Base-by-base conservation (phyloP, 1,284 basidiomycete species). In the Ustilago esculenta region DNA sequence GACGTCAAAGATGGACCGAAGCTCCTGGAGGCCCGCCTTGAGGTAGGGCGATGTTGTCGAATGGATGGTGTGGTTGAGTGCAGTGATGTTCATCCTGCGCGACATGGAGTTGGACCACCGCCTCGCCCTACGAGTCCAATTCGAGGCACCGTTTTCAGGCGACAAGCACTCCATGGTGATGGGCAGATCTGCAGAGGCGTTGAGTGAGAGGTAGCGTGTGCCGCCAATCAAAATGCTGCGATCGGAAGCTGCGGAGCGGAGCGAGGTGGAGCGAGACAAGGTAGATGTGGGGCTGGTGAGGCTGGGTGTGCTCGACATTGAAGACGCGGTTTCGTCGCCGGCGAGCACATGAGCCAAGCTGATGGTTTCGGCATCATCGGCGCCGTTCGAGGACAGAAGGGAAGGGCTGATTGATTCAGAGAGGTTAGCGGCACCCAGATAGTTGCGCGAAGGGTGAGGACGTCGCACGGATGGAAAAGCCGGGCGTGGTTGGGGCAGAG, bases 1-100 rank as follows among this genome's bases (percentile, higher is more conserved):
- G 23, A 75, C 73, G 36, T 75, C 73, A 60, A 75, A 75, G 42
- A 75, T 75, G 46, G 66, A 70, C 23, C 71, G 44, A 29, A 75
- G 51, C 35, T 75, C 73, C 45, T 75, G 67, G n/a, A 75, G 50
- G 12, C 73, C 73, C 9, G 73, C 73, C 25, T 65, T 64, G 40
- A 75, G 61, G 27, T 66, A 73, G 6, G 73, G 73, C 24, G 71
- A 56, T 3, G 73, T 60, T 2, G 67, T 64, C 30, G 67, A 70
- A 7, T 65, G 65, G 5, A 70, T 30, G 24, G 66, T 64, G 10
- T 64, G 52, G 27, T 65, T 65, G 23, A 64, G 32, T 5, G 67
- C 59, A 18, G 41, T 50, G 42, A 70, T 56, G 52, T 55, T 65
- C 58, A 70, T 58, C 25, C 51, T 59, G 23, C 60, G 51, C 9